Base-by-base conservation (phyloP, 495 filamentous ascomycete genomes). In the Neurospora tetraspora region DNA sequence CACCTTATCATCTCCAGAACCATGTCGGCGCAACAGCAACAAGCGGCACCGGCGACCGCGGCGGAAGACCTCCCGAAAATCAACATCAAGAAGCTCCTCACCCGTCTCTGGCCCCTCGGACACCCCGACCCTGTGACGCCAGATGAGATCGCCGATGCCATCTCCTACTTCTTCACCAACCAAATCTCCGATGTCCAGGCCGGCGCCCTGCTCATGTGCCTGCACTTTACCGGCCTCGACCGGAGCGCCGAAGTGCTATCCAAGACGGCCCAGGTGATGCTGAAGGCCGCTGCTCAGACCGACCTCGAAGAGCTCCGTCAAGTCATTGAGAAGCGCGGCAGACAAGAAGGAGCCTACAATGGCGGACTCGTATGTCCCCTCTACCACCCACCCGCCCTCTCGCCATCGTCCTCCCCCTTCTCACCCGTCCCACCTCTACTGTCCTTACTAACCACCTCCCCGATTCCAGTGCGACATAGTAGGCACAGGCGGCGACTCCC, bases 401-500 rank as follows among this genome's bases (percentile, higher is more conserved):
- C 31, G 31, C 31, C 31, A 34, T 34, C 31, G 31, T 34, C 31
- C 31, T 34, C 31, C 31, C 31, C 0, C 31, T 3, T 34, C 31
- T 34, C 31, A 34, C 31, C 31, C 31, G 31, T 34, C 31, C 31
- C 31, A 34, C 31, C 31, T 34, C 61, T 34, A 34, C 20, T 47
- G 31, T 10, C 5, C 43, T 53, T 31, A 74, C 74, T 71, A 53
- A 69, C 59, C 40, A 69, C n/a, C 71, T 61, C 34, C 53, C 31
- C 38, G 20, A 39, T 40, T 18, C 73, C 74, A 94, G 91, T 95
- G 94, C 81, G 96, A 99, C 80, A 97, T 99, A 77, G 96, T 98
- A 65, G 96, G 96, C 77, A 99, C 96, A 16, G 96, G 96, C 69
- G 96, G 96, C 78, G 96, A 98, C 83, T 91, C 91, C 39, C 94